Evolutionary conservation across 2,329 filamentous ascomycete species (phyloP).

Genomic region (Fusarium napiforme): DNA sequence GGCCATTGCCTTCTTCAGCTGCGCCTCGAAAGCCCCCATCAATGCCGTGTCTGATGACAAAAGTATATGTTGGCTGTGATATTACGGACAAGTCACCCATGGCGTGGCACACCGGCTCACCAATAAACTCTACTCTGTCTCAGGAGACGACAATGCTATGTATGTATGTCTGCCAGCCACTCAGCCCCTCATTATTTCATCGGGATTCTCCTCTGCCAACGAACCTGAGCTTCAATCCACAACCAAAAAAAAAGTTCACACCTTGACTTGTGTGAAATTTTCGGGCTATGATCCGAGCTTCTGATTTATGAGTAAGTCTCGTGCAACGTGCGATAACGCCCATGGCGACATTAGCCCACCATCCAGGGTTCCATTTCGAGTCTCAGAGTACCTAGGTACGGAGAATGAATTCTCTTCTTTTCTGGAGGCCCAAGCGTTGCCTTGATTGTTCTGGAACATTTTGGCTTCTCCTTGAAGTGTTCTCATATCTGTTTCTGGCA

Average conservation of each 20-base stretch:
- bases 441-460: slow-evolving; percentile 26
- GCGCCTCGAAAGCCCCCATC: slow-evolving; percentile 29
- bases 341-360: neutral
- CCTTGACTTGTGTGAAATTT: neutral
- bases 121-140: slow-evolving; percentile 22
- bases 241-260: neutral
- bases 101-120: slow-evolving; percentile 10
- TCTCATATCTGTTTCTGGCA: slow-evolving; percentile 4
- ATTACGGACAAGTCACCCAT: slow-evolving; percentile 21
- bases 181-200: neutral
- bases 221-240: neutral
- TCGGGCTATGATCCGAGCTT: slow-evolving; percentile 14
- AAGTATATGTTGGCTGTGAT: slow-evolving; percentile 12
- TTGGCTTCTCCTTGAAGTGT: neutral
- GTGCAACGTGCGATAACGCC: neutral
- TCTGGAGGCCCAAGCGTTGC: slow-evolving; percentile 11
- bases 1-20: slow-evolving; percentile 17
- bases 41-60: slow-evolving; percentile 23
- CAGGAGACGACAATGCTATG: slow-evolving; percentile 16
- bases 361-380: slow-evolving; percentile 9
- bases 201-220: neutral
- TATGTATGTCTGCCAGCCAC: neutral
- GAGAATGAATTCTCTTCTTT: neutral
- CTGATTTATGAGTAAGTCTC: slow-evolving; percentile 11
- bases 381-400: neutral